A percentile compares a stretch with the other conserved stretches of the same genome.
phyloP scores from a whole-genome alignment of 2,329 filamentous ascomycete species.

The Sordariomycetes sp. region DNA sequence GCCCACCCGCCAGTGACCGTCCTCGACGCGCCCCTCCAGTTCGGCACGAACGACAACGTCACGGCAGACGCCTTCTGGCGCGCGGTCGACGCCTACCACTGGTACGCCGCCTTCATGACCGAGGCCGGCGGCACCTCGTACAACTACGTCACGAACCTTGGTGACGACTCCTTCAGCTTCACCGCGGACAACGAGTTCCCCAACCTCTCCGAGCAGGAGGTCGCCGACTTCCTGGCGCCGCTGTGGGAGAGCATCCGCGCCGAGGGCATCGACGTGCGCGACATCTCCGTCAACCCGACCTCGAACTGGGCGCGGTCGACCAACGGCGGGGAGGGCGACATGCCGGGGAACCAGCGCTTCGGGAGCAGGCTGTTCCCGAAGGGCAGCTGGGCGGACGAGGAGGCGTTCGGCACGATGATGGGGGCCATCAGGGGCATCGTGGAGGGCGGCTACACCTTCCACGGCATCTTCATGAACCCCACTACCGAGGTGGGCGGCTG shows the following conservation, averaged over 20 bases:
- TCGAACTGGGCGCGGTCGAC: constrained; percentile 6
- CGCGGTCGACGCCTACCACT: constrained; percentile 20
- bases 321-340: constrained; percentile 13
- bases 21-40: constrained; percentile 18
- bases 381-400: constrained; percentile 14
- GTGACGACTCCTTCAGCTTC: constrained; percentile 12
- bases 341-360: constrained; percentile 17
- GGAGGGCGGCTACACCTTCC: constrained; percentile 22
- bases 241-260: constrained; percentile 19
- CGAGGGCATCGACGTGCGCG: constrained; percentile 14
- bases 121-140: constrained; percentile 24
- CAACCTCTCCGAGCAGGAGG: constrained; percentile 15
- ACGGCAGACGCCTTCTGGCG: constrained; percentile 15
- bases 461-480: constrained; percentile 19
- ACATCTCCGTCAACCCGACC: constrained; percentile 12
- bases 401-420: constrained; percentile 14
- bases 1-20: constrained; percentile 21
- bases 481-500: constrained; percentile 18
- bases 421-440: constrained; percentile 21
- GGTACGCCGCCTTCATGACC: constrained; percentile 19
- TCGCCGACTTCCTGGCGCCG: constrained; percentile 27
- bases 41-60: constrained; percentile 13
- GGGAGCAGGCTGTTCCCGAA: constrained; percentile 19
- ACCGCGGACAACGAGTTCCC: constrained; percentile 22
- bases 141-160: constrained; percentile 17